A percentile compares a stretch with the other conserved stretches of the same genome.
Evolutionary conservation across 805 yeast species (phyloP).

Genomic region (Wickerhamiella allomyrinae): DNA sequence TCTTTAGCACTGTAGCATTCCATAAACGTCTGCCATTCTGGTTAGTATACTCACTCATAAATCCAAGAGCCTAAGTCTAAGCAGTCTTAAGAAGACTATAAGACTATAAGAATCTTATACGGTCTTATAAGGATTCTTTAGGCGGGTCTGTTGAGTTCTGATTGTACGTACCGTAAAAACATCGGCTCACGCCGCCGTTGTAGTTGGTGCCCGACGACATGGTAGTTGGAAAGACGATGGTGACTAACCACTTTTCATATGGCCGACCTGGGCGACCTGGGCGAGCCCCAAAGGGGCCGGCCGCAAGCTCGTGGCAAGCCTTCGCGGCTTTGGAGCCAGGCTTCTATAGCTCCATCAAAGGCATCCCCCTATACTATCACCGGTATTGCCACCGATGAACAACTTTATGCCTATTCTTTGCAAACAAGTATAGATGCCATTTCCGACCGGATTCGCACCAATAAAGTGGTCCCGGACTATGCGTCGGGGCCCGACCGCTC

Average conservation of each 20-base stretch:
- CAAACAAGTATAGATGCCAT: slow-evolving; percentile 70
- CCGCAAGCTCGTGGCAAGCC: too few relatives aligned
- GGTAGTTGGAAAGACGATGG: background rate
- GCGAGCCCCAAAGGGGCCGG: too few relatives aligned
- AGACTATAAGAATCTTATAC: too few relatives aligned
- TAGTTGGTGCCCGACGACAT: slow-evolving; percentile 16
- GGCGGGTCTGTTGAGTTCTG: too few relatives aligned
- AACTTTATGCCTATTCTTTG: slow-evolving; percentile 52
- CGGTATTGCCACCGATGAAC: slow-evolving; percentile 55
- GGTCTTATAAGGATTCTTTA: too few relatives aligned
- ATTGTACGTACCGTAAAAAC: slow-evolving; percentile 31
- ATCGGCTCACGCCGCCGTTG: slow-evolving; percentile 33
- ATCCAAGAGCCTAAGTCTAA: too few relatives aligned
- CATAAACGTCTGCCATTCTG: slow-evolving; percentile 33
- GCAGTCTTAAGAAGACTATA: too few relatives aligned
- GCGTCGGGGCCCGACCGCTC: slow-evolving; percentile 30
- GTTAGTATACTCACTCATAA: slow-evolving; percentile 1
- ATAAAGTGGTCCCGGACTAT: slow-evolving; percentile 36
- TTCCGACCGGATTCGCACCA: slow-evolving; percentile 40
- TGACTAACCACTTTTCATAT: slow-evolving; percentile 17
- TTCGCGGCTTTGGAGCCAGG: too few relatives aligned
- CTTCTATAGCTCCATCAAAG: too few relatives aligned
- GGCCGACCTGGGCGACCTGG: background rate
- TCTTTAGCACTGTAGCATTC: slow-evolving; percentile 34
- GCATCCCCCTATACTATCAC: slow-evolving; percentile 20